Evolutionary conservation across 2,329 filamentous ascomycete genomes (phyloP).

Genomic region (Claviceps lovelessii): DNA sequence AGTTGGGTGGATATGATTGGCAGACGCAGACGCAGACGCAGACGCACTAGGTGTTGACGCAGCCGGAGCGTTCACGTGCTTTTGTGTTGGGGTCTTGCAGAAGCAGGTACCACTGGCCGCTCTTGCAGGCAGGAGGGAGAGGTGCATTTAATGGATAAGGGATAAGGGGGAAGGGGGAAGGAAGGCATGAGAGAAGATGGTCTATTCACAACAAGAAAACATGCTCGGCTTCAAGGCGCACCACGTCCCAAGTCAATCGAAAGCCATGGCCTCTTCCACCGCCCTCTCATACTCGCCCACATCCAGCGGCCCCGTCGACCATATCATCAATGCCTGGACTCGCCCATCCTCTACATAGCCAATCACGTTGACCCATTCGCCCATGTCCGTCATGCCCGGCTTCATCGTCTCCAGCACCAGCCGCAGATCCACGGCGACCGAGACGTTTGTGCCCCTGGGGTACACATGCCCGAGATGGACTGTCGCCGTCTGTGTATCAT

Average conservation of each 20-base stretch:
- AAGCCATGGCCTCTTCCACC: slow-evolving; percentile 22
- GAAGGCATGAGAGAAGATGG: too few species aligned
- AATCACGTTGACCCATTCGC: slow-evolving; percentile 82
- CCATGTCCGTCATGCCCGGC: slow-evolving; percentile 49
- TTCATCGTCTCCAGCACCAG: slow-evolving; percentile 54
- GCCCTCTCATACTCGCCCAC: slow-evolving; percentile 56
- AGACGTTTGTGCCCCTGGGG: slow-evolving; percentile 30
- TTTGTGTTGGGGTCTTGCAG: neutral
- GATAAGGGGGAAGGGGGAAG: too few species aligned
- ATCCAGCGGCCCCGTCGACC: slow-evolving; percentile 60
- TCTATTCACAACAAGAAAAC: too few species aligned
- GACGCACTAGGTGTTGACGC: neutral
- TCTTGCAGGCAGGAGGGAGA: neutral
- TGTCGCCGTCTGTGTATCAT: slow-evolving; percentile 39
- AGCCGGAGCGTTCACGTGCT: slow-evolving; percentile 1
- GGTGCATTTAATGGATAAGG: too few species aligned
- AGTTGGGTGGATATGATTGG: slow-evolving; percentile 6
- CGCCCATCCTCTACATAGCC: slow-evolving; percentile 49
- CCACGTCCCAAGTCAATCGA: neutral
- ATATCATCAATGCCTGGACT: slow-evolving; percentile 65
- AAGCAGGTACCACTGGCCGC: neutral
- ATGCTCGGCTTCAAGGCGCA: too few species aligned
- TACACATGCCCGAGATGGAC: slow-evolving; percentile 57
- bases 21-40: neutral
- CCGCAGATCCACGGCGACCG: slow-evolving; percentile 53